These are phyloP conservation scores for Mycogone perniciosa DNA, from an alignment of 2,329 filamentous ascomycete species.

Conservation along the genomic window DNA sequence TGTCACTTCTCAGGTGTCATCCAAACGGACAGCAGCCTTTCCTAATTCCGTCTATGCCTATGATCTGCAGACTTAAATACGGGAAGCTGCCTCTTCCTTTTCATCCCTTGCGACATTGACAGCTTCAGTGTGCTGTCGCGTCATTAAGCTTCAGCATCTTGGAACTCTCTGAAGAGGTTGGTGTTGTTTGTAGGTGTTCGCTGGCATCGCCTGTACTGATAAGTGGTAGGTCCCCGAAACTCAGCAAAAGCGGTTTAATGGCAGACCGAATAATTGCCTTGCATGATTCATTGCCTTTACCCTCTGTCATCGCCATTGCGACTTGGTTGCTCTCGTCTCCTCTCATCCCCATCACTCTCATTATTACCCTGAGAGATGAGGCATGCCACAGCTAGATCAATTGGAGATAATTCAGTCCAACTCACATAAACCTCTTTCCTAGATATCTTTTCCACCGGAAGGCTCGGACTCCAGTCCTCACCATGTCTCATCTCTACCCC, in stretches of 20 bases:
- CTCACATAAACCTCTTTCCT: not conserved
- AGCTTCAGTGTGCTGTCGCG: not conserved
- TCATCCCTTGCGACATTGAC: constrained; percentile 4
- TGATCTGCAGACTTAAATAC: not conserved
- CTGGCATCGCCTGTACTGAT: not conserved
- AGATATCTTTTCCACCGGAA: constrained; percentile 4
- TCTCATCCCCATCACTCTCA: not conserved
- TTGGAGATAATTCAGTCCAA: not conserved
- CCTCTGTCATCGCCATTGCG: too few species aligned
- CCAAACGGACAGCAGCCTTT: too few species aligned
- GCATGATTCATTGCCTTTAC: too few species aligned
- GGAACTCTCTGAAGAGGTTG: too few species aligned
- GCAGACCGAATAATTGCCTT: not conserved
- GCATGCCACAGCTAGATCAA: not conserved
- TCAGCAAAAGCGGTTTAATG: not conserved
- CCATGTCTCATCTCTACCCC: constrained; percentile 51
- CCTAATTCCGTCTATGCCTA: not conserved
- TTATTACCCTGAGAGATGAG: not conserved
- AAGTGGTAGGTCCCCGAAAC: not conserved
- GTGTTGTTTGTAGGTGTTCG: too few species aligned
- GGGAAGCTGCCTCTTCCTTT: not conserved
- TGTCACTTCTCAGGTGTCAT: constrained; percentile 1
- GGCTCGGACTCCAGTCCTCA: constrained; percentile 4
- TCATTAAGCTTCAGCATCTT: too few species aligned
- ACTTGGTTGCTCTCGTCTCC: too few species aligned